Evolutionary conservation across 768 basidiomycete species (phyloP).

Genomic region (Lentinula detonsa): DNA sequence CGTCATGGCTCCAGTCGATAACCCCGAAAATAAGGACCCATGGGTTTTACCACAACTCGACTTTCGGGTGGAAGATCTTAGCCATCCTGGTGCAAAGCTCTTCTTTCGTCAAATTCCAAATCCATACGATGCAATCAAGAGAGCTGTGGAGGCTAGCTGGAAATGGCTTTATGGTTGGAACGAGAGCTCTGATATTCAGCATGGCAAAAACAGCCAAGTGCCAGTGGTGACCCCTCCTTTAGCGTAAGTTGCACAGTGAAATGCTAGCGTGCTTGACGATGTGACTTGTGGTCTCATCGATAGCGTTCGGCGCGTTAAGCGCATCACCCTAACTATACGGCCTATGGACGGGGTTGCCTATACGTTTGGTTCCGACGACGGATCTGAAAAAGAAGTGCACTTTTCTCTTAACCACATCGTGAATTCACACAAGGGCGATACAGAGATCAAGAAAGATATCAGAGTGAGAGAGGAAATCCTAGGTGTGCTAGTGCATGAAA

Average conservation of each 20-base stretch:
- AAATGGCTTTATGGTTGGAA: slow-evolving; percentile 28
- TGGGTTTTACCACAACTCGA: slow-evolving; percentile 55
- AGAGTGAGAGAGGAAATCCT: slow-evolving; percentile 54
- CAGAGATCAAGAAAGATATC: slow-evolving; percentile 41
- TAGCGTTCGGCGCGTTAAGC: slow-evolving; percentile 34
- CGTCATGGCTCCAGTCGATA: neutral
- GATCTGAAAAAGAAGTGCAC: slow-evolving; percentile 65
- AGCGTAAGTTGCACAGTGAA: neutral
- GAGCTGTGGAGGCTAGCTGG: slow-evolving; percentile 47
- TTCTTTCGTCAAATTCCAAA: slow-evolving; percentile 47
- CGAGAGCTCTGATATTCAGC: slow-evolving; percentile 22
- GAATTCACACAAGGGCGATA: slow-evolving; percentile 30
- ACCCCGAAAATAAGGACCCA: neutral
- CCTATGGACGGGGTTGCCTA: slow-evolving; percentile 69
- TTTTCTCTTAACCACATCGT: slow-evolving; percentile 63
- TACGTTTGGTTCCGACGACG: slow-evolving; percentile 41
- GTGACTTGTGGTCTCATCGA: neutral
- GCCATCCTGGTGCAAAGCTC: slow-evolving; percentile 49
- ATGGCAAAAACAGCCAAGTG: slow-evolving; percentile 27
- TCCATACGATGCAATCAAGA: slow-evolving; percentile 30
- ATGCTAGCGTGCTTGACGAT: neutral
- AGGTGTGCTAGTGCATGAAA: slow-evolving; percentile 70
- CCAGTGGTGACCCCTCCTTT: slow-evolving; percentile 1
- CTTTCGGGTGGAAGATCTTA: slow-evolving; percentile 52
- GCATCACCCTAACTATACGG: slow-evolving; percentile 54